Conservation (phyloP, 768 basidiomycete genomes). For the Lentinus tigrinus region DNA sequence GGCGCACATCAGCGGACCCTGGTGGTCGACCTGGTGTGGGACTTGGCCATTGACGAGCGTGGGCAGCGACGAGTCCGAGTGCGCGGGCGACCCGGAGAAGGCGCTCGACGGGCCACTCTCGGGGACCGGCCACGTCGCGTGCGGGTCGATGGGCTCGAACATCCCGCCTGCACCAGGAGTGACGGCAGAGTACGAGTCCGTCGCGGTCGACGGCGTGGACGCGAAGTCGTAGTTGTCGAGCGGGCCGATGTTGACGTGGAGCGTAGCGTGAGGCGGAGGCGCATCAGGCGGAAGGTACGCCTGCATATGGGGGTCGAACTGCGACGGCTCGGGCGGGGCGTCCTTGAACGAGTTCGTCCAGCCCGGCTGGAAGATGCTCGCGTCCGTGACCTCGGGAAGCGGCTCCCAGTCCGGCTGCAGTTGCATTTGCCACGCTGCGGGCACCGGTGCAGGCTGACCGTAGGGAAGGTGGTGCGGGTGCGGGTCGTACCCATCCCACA, state of each 20-base stretch:
- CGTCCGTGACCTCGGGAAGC: slow-evolving; percentile 40
- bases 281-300: slow-evolving; percentile 7
- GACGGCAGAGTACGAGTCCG: slow-evolving; percentile 6
- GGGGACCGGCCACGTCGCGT: slow-evolving; percentile 5
- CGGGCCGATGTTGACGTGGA: slow-evolving; percentile 17
- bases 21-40: not conserved
- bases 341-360: slow-evolving; percentile 18
- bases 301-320: slow-evolving; percentile 1
- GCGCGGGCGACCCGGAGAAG: slow-evolving; percentile 15
- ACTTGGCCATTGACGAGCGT: not conserved
- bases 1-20: slow-evolving; percentile 9
- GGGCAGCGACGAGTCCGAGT: slow-evolving; percentile 13
- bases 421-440: slow-evolving; percentile 16
- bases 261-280: not conserved
- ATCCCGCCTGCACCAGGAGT: not conserved
- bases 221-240: slow-evolving; percentile 16
- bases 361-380: slow-evolving; percentile 21
- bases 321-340: not conserved
- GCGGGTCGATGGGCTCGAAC: slow-evolving; percentile 12
- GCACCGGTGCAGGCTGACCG: not conserved
- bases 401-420: slow-evolving; percentile 46
- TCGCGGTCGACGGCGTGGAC: slow-evolving; percentile 7
- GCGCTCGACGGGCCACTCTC: slow-evolving; percentile 18
- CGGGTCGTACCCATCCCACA: slow-evolving; percentile 28
- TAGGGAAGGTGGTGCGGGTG: slow-evolving; percentile 5